These are phyloP conservation scores for Hirschioporus abietinus DNA, from an alignment of 768 basidiomycete genomes.

Conservation along the genomic window DNA sequence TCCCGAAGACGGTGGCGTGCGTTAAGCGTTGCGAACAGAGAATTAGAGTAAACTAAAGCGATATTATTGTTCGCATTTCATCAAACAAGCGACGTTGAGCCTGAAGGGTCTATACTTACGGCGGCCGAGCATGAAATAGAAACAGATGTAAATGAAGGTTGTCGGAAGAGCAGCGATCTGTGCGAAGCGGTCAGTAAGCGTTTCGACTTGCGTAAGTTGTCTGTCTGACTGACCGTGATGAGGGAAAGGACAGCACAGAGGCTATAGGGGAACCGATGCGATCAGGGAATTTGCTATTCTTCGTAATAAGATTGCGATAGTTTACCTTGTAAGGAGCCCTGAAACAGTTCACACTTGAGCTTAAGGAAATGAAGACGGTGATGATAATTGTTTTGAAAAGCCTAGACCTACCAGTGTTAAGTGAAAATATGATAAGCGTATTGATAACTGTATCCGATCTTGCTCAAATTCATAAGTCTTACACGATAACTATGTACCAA, in stretches of 20 bases:
- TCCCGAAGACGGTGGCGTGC: conserved; percentile 26
- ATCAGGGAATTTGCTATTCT: conserved; percentile 25
- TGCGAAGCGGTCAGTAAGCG: neutral
- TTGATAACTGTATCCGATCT: conserved; percentile 44
- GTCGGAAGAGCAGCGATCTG: conserved; percentile 43
- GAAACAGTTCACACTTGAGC: conserved; percentile 19
- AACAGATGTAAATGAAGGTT: conserved; percentile 52
- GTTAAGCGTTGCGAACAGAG: conserved; percentile 49
- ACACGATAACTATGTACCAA: conserved; percentile 6
- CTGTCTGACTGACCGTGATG: conserved; percentile 27
- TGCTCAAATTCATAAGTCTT: neutral
- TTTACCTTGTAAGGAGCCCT: conserved; percentile 30
- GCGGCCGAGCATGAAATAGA: conserved; percentile 52
- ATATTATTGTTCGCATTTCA: conserved; percentile 4
- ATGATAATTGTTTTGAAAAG: neutral
- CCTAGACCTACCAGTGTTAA: conserved; percentile 5
- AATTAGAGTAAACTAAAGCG: conserved; percentile 46
- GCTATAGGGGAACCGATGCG: conserved; percentile 3
- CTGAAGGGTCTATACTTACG: conserved; percentile 25
- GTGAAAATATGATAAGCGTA: conserved; percentile 18
- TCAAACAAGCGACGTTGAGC: neutral
- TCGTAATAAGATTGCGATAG: conserved; percentile 35
- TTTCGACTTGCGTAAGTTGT: neutral
- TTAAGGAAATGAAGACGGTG: neutral
- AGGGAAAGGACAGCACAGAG: conserved; percentile 40